phyloP scores from a whole-genome alignment of 192 early-diverging fungal genomes.

The Entomortierella lignicola region DNA sequence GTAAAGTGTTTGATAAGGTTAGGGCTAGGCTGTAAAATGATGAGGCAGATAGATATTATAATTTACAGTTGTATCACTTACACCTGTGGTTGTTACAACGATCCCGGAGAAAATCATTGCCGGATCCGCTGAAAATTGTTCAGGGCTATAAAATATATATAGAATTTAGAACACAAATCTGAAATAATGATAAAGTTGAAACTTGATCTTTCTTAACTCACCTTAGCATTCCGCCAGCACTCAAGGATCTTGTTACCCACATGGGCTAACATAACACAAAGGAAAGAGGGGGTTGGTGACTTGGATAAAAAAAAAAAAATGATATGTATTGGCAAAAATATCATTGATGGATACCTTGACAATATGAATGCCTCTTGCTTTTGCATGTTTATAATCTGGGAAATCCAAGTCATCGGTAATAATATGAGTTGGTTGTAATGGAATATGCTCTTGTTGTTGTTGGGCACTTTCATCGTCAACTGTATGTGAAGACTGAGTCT shows the following conservation, averaged over 20 bases:
- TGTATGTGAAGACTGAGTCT: not conserved
- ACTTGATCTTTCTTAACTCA: slow-evolving; percentile 3
- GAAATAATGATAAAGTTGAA: not conserved
- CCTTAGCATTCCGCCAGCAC: not conserved
- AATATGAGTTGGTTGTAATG: slow-evolving; percentile 32
- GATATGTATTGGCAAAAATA: too few relatives aligned
- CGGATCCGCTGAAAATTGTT: slow-evolving; percentile 35
- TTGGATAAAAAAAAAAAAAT: too few relatives aligned
- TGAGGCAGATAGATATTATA: not conserved
- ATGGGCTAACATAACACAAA: slow-evolving; percentile 13
- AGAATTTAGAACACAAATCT: not conserved
- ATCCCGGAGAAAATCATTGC: slow-evolving; percentile 45
- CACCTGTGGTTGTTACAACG: slow-evolving; percentile 33
- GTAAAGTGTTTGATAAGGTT: not conserved
- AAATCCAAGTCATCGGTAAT: slow-evolving; percentile 39
- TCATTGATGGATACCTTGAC: too few relatives aligned
- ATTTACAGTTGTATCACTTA: not conserved
- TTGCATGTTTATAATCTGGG: slow-evolving; percentile 36
- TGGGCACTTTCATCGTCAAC: not conserved
- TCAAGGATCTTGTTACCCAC: slow-evolving; percentile 23
- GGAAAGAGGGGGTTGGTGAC: not conserved
- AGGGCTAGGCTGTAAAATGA: not conserved
- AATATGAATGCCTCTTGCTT: slow-evolving; percentile 37
- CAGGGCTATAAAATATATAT: slow-evolving; percentile 5
- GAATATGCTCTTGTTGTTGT: not conserved